Evolutionary conservation across 2,329 filamentous ascomycete genomes (phyloP).

Genomic region (Trichophyton benhamiae): DNA sequence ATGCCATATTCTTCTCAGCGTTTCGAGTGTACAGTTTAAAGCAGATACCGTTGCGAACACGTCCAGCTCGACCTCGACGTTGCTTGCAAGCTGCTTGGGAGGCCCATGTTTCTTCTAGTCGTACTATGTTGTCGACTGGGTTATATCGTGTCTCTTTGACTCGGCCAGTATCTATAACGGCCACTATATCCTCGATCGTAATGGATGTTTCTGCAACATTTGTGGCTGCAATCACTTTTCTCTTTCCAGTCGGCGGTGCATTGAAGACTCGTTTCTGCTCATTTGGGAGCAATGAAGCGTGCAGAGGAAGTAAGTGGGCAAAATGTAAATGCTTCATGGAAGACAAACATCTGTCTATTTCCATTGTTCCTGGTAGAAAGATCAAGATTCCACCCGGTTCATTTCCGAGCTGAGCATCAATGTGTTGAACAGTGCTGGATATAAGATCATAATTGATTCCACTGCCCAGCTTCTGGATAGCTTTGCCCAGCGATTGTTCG

Average conservation of each 20-base stretch:
- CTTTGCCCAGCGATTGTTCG: conserved; percentile 48
- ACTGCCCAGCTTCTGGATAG: conserved; percentile 60
- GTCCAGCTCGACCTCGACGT: conserved; percentile 78
- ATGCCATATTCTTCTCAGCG: conserved; percentile 71
- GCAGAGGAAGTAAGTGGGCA: conserved; percentile 71
- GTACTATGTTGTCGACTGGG: conserved; percentile 81
- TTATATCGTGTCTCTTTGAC: conserved; percentile 97
- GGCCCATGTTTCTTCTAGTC: conserved; percentile 88
- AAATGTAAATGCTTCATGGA: conserved; percentile 52
- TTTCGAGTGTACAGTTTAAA: conserved; percentile 90
- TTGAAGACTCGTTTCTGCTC: conserved; percentile 84
- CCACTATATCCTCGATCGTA: conserved; percentile 93
- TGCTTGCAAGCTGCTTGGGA: conserved; percentile 91
- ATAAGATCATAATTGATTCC: conserved; percentile 88
- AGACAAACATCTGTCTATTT: conserved; percentile 72
- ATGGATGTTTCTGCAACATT: conserved; percentile 98
- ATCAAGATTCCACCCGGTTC: conserved; percentile 83
- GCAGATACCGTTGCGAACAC: conserved; percentile 80
- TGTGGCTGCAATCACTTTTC: conserved; percentile 88
- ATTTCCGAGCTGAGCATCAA: conserved; percentile 62
- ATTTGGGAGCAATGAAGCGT: conserved; percentile 76
- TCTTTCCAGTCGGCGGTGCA: conserved; percentile 60
- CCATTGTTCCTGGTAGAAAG: conserved; percentile 81
- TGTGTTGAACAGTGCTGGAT: conserved; percentile 63
- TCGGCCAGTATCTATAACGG: conserved; percentile 85